A percentile compares a stretch with the other conserved stretches of the same genome.
Evolutionary conservation across 1,284 basidiomycete genomes (phyloP).

Genomic region (Apiotrichum montevideense): DNA sequence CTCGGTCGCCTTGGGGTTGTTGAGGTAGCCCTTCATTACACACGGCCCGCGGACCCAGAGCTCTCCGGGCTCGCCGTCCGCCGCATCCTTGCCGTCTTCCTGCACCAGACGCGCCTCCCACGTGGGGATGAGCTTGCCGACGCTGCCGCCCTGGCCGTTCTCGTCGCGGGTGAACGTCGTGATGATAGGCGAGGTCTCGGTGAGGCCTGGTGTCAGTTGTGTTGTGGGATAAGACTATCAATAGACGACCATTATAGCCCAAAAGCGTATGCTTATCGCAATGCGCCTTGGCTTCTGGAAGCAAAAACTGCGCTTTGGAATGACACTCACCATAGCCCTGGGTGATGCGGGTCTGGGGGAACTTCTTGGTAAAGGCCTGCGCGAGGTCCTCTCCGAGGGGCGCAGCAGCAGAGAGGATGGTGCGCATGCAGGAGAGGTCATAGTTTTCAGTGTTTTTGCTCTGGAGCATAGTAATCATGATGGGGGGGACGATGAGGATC

Average conservation of each 20-base stretch:
- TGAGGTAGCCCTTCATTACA: conserved; percentile 68
- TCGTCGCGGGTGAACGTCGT: conserved; percentile 25
- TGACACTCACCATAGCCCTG: conserved; percentile 44
- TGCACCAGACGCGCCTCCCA: conserved; percentile 67
- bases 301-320: too few relatives aligned
- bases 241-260: too few relatives aligned
- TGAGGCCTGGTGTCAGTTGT: conserved; percentile 25
- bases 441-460: conserved; percentile 61
- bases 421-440: conserved; percentile 58
- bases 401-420: conserved; percentile 72
- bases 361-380: conserved; percentile 22
- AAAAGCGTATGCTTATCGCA: too few relatives aligned
- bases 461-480: conserved; percentile 56
- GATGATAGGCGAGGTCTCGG: conserved; percentile 48
- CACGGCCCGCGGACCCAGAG: conserved; percentile 70
- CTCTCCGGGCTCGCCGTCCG: conserved; percentile 65
- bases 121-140: conserved; percentile 69
- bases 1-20: conserved; percentile 61
- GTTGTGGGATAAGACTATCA: too few relatives aligned
- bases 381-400: conserved; percentile 56
- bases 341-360: conserved; percentile 26
- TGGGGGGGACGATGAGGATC: conserved; percentile 72
- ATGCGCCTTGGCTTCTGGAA: too few relatives aligned
- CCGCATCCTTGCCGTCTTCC: conserved; percentile 43
- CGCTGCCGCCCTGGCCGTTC: conserved; percentile 53